These are phyloP conservation scores for Nymphaea thermarum DNA, from an alignment of 164 flowering plant species.

Conservation along the genomic window DNA sequence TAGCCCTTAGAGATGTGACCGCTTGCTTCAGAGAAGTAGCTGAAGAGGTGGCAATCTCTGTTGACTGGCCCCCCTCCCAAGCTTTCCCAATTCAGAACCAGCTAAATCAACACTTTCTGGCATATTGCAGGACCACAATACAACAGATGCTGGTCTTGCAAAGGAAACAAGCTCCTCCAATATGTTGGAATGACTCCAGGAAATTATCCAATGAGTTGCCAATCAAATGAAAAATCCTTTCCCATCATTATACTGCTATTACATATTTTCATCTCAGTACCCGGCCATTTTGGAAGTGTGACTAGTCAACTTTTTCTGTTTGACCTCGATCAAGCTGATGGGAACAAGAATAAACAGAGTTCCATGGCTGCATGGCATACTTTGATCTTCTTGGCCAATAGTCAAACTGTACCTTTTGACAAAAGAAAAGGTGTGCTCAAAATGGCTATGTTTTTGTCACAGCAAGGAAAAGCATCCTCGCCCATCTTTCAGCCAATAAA, in stretches of 20 bases:
- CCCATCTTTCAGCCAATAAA: conserved; percentile 64
- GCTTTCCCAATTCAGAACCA: no score
- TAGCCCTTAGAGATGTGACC: no score
- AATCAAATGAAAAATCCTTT: conserved; percentile 9
- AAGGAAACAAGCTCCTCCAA: conserved; percentile 3
- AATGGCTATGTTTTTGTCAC: conserved; percentile 35
- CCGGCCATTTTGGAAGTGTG: conserved; percentile 9
- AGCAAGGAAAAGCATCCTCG: conserved; percentile 59
- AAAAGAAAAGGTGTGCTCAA: conserved; percentile 42
- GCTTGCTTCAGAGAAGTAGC: no score
- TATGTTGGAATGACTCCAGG: conserved; percentile 16
- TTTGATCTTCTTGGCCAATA: conserved; percentile 20
- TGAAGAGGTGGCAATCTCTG: no score
- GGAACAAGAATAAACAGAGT: conserved; percentile 48
- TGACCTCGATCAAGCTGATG: conserved; percentile 46
- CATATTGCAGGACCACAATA: no score
- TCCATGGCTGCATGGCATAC: conserved; percentile 22
- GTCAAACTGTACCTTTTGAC: conserved; percentile 30
- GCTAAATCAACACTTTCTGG: no score
- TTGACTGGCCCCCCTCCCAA: no score
- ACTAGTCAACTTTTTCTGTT: conserved; percentile 22
- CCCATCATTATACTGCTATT: conserved; percentile 11
- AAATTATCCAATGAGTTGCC: conserved; percentile 25
- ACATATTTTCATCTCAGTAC: conserved; percentile 12
- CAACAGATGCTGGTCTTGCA: no score